phyloP scores from a whole-genome alignment of 345 rosid genomes.

The Dimocarpus longan region DNA sequence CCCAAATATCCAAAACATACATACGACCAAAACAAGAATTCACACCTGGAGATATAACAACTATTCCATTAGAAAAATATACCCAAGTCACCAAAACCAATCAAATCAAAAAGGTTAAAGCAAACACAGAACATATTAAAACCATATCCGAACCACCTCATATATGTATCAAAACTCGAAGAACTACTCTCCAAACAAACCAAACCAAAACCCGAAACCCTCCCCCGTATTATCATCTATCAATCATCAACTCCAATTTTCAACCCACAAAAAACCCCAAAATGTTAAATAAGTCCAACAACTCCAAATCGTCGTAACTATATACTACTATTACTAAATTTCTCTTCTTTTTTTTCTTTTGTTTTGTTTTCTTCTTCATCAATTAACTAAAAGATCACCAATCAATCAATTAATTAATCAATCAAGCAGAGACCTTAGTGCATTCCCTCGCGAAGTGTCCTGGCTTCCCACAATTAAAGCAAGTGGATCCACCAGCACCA shows the following conservation, averaged over 20 bases:
- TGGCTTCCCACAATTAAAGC: conserved; percentile 26
- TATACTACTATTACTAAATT: conserved; percentile 13
- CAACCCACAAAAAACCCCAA: neutral
- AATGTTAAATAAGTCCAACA: neutral
- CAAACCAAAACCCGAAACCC: neutral
- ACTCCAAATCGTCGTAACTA: conserved; percentile 26
- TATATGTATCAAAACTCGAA: conserved; percentile 21
- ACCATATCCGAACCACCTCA: conserved; percentile 9
- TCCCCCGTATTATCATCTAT: neutral
- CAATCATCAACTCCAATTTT: neutral
- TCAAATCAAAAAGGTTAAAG: no score
- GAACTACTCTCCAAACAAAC: neutral
- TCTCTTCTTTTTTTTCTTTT: conserved; percentile 12
- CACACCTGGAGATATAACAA: neutral
- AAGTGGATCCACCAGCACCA: neutral
- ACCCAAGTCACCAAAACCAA: neutral
- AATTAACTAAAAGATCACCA: neutral
- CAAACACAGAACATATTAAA: neutral
- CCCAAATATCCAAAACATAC: neutral
- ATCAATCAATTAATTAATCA: neutral
- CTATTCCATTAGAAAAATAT: neutral
- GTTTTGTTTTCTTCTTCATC: no score
- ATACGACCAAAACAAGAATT: neutral
- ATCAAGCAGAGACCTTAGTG: conserved; percentile 14
- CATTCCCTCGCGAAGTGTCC: conserved; percentile 34